Percentiles rank a stretch among this genome's conserved stretches.
These are phyloP conservation scores for Sclerotinia glacialis DNA, from an alignment of 2,329 filamentous ascomycete genomes.

Conservation along the genomic window DNA sequence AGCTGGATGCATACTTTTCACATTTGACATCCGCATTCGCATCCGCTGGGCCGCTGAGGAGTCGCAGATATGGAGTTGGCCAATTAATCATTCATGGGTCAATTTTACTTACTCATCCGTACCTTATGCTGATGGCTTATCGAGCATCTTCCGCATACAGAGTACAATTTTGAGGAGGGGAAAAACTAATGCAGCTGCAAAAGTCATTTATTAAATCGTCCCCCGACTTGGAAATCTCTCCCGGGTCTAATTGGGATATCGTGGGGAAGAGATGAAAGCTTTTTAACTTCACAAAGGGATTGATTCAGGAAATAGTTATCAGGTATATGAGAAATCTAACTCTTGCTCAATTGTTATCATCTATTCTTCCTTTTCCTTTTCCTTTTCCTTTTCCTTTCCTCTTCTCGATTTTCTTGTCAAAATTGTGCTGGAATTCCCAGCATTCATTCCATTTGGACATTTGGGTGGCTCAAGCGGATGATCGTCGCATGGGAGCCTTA, in stretches of 20 bases:
- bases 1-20: not conserved
- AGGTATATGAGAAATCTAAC: not conserved
- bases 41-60: too few species aligned
- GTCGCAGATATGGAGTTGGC: too few species aligned
- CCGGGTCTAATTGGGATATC: not conserved
- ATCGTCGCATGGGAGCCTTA: constrained; percentile 19
- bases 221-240: not conserved
- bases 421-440: not conserved
- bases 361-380: not conserved
- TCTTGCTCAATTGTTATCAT: not conserved
- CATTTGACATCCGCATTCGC: too few species aligned
- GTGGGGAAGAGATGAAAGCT: not conserved
- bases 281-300: not conserved
- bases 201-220: not conserved
- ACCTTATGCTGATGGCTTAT: too few species aligned
- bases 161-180: not conserved
- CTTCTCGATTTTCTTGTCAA: not conserved
- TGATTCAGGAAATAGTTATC: not conserved
- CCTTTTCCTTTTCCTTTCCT: not conserved
- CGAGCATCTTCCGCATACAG: too few species aligned
- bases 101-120: too few species aligned
- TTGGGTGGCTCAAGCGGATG: constrained; percentile 14
- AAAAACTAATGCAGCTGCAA: not conserved
- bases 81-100: too few species aligned
- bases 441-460: not conserved